A percentile compares a stretch with the other conserved stretches of the same genome.
Evolutionary conservation across 129 eudicot species (phyloP).

Genomic region (Ambrosia trifida): DNA sequence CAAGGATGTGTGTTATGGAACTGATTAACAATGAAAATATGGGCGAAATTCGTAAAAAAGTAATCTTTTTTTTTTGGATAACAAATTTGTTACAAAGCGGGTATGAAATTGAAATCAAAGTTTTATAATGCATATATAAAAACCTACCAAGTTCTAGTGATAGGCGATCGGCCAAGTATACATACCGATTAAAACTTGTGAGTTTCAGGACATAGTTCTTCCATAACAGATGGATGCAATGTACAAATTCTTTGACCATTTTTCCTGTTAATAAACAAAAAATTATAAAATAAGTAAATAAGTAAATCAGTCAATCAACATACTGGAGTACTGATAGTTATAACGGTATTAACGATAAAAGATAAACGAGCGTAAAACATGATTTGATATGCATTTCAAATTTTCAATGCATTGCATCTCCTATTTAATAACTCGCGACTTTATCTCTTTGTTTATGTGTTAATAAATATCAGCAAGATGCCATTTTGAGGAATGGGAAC

Average conservation of each 20-base stretch:
- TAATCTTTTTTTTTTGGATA: not conserved
- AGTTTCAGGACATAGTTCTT: slow-evolving; percentile 43
- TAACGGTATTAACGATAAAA: not conserved
- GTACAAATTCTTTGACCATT: slow-evolving; percentile 51
- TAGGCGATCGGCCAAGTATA: not conserved
- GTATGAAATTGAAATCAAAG: too few species aligned
- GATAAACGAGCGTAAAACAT: not conserved
- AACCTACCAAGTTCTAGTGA: not conserved
- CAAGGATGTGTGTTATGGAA: not conserved
- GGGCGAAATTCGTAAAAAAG: not conserved
- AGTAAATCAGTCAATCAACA: not conserved
- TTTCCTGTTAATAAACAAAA: slow-evolving; percentile 40
- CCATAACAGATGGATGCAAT: slow-evolving; percentile 40
- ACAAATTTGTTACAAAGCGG: too few species aligned
- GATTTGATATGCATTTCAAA: not conserved
- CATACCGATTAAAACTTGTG: slow-evolving; percentile 20
- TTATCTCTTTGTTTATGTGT: not conserved
- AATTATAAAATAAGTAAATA: not conserved
- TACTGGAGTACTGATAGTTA: not conserved
- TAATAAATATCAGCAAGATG: not conserved
- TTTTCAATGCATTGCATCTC: not conserved
- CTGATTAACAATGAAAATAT: not conserved
- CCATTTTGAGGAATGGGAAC: not conserved
- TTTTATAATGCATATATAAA: slow-evolving; percentile 5
- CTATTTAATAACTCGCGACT: too few species aligned